Evolutionary conservation across 768 basidiomycete genomes (phyloP).

Genomic region (Boletus reticuloceps): DNA sequence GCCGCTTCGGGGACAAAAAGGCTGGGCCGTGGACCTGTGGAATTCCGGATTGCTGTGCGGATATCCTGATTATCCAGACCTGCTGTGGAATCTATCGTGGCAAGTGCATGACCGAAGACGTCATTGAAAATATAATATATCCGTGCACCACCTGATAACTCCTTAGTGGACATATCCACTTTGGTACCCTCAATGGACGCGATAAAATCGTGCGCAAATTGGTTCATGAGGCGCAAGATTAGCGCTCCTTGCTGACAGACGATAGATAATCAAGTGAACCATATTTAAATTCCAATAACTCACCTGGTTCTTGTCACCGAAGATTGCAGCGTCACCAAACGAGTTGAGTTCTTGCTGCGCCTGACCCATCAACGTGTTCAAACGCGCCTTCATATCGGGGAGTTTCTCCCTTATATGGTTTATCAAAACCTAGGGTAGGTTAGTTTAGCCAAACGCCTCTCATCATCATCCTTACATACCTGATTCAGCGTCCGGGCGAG

Average conservation of each 20-base stretch:
- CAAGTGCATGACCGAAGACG: conserved; percentile 90
- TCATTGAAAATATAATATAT: conserved; percentile 99
- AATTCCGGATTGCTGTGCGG: conserved; percentile 96
- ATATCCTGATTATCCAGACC: conserved; percentile 95
- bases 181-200: conserved; percentile 97
- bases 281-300: background rate
- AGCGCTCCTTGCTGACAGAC: conserved; percentile 71
- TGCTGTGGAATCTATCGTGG: conserved; percentile 84
- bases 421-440: conserved; percentile 78
- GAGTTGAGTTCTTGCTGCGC: conserved; percentile 97
- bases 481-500: conserved; percentile 92
- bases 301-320: conserved; percentile 87
- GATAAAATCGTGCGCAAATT: conserved; percentile 95
- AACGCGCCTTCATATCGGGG: conserved; percentile 97
- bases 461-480: conserved; percentile 42
- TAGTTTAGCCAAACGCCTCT: background rate
- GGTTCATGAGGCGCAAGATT: conserved; percentile 95
- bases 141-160: conserved; percentile 94
- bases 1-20: conserved; percentile 97
- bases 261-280: conserved; percentile 10
- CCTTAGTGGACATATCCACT: conserved; percentile 95
- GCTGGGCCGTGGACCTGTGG: conserved; percentile 94
- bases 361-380: conserved; percentile 98
- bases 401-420: conserved; percentile 98
- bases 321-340: conserved; percentile 90